These are phyloP conservation scores for sweet orange (Citrus sinensis) DNA, from an alignment of 345 rosid genomes.

Conservation along the genomic window DVS_A1.0 CM039169.1:3322001-3322500, in stretches of 20 bases:
- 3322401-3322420: no score
- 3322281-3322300: no score
- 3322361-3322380: no score
- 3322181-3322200: constrained; percentile 9
- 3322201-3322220: neutral
- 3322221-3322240: constrained; percentile 3
- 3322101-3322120: neutral
- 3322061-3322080: constrained; percentile 14
- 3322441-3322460: no score
- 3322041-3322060: constrained; percentile 17
- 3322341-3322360: no score
- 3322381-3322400: no score
- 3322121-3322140: neutral
- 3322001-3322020: constrained; percentile 12
- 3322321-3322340: no score
- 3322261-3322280: no score
- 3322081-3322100: constrained; percentile 28
- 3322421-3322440: no score
- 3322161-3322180: constrained; percentile 56
- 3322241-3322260: constrained; percentile 2
- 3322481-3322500: no score
- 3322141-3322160: neutral
- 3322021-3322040: constrained; percentile 24
- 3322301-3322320: no score
- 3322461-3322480: no score